A percentile compares a stretch with the other conserved stretches of the same genome.
Conservation (phyloP, 2,329 filamentous ascomycete species). For the Cercospora janseana region DNA sequence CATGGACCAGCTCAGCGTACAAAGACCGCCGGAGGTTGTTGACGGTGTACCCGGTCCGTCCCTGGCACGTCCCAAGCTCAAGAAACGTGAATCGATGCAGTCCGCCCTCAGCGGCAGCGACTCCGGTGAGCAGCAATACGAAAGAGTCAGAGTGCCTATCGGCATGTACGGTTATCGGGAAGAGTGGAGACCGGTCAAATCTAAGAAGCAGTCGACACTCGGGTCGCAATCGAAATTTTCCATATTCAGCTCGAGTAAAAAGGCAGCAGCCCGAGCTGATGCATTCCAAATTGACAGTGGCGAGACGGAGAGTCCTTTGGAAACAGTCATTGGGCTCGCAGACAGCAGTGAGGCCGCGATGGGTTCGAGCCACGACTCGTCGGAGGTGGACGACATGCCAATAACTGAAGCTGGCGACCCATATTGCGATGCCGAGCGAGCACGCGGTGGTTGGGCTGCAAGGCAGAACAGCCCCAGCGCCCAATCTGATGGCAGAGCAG, state of each 20-base stretch:
- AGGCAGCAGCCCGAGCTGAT: not conserved
- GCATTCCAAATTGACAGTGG: too few relatives aligned
- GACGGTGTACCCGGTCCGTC: not conserved
- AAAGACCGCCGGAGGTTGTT: not conserved
- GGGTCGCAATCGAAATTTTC: not conserved
- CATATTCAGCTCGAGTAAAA: conserved; percentile 7
- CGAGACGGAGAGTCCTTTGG: too few relatives aligned
- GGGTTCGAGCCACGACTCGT: too few relatives aligned
- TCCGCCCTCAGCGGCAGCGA: not conserved
- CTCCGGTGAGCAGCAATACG: not conserved
- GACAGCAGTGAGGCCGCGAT: too few relatives aligned
- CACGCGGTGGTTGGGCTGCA: not conserved
- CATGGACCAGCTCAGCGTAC: not conserved
- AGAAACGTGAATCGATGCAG: not conserved
- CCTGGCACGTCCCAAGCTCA: not conserved
- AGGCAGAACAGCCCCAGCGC: conserved; percentile 1
- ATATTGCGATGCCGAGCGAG: not conserved
- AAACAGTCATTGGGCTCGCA: too few relatives aligned
- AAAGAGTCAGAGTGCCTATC: conserved; percentile 12
- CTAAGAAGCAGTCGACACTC: conserved; percentile 6
- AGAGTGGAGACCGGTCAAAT: conserved; percentile 1
- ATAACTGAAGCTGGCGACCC: not conserved
- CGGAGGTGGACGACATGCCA: too few relatives aligned
- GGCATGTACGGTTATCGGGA: conserved; percentile 16
- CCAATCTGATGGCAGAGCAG: conserved; percentile 13